Base-by-base conservation (phyloP, 2,329 filamentous ascomycete species). In the Endocalyx cinctus region DNA sequence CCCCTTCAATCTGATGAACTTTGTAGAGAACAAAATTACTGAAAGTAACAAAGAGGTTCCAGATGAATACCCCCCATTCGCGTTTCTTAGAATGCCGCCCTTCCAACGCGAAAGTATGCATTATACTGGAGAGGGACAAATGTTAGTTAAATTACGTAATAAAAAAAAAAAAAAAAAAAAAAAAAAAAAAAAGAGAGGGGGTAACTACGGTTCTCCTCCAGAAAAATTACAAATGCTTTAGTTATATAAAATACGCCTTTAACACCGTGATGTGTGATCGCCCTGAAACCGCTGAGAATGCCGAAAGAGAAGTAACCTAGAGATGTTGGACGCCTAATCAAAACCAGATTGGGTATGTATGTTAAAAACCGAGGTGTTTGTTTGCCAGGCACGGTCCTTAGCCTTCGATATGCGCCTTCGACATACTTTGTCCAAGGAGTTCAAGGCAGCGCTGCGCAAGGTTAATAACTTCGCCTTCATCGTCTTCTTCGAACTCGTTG, bases 401-500 rank as follows among this genome's bases (percentile, higher is more conserved):
- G 25, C 84, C 85, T 60, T 94, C 87, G 44, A 92, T 87, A 46
- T 94, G 81, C 29, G 82, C 75, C 63, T 90, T 90, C 19, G 83
- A 79, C 51, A 73, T 79, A 50, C 72, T 75, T 58, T 87, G 84
- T 31, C 84, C 86, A 20, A 95, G 67, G 4, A 95, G 73, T 61
- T 96, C 90, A 25, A 96, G 72, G 58, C 88, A 97, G 49, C 88
- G 78, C 53, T 90, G 84, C 16, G 92, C 90, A 48, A 98, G 76
- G 47, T 82, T 88, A 44, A 96, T 86, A 27, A 96, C 89, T 59
- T 97, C 90, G 37, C 84, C 86, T 59, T 96, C 89, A 28, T 92
- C 89, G 39, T 94, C 88, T 50, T 94, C 88, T 29, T 84, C 86
- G 43, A 82, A 82, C 47, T 89, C 87, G 45, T 88, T 84, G 38